Conservation (phyloP, 192 early-diverging fungal species). For the Entrophospora sp. region DNA sequence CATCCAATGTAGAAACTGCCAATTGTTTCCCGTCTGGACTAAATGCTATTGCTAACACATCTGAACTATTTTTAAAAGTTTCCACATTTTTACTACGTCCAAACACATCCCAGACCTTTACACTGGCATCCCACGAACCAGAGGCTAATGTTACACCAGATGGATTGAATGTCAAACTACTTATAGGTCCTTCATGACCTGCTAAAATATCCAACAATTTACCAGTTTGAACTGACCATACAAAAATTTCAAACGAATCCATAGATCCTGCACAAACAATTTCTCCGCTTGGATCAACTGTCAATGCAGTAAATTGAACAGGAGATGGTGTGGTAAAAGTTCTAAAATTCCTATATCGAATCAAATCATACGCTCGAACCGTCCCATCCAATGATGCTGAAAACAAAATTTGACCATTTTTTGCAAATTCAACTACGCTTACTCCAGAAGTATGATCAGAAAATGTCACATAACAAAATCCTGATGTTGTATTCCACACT, state of each 20-base stretch:
- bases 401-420: conserved; percentile 87
- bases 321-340: conserved; percentile 94
- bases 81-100: conserved; percentile 72
- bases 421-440: conserved; percentile 79
- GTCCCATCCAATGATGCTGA: conserved; percentile 96
- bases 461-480: conserved; percentile 98
- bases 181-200: conserved; percentile 91
- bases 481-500: conserved; percentile 92
- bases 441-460: conserved; percentile 81
- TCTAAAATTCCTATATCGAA: conserved; percentile 97
- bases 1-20: conserved; percentile 81
- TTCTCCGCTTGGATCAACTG: conserved; percentile 95
- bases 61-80: conserved; percentile 65
- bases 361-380: conserved; percentile 94
- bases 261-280: conserved; percentile 89
- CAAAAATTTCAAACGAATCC: conserved; percentile 94
- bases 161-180: conserved; percentile 76
- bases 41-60: conserved; percentile 81
- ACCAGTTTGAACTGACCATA: conserved; percentile 99
- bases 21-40: conserved; percentile 88
- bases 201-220: conserved; percentile 87
- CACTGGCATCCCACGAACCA: conserved; percentile 87
- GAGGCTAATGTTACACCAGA: conserved; percentile 72
- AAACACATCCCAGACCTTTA: conserved; percentile 92
- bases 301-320: conserved; percentile 86